phyloP scores from a whole-genome alignment of 2,329 filamentous ascomycete genomes.

The Fusarium sacchari region DNA sequence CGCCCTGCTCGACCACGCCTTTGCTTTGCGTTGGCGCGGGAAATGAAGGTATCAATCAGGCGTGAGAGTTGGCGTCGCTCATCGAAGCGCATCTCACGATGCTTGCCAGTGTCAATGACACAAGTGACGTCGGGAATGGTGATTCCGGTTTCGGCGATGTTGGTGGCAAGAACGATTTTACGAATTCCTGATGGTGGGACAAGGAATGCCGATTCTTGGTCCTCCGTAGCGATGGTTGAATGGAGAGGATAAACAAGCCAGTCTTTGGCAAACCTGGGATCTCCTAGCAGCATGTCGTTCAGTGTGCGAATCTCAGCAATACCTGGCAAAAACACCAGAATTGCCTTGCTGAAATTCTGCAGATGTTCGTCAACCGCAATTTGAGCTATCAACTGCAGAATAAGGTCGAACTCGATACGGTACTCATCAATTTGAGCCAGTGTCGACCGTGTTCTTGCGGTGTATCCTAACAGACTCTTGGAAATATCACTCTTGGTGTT shows the following conservation, averaged over 20 bases:
- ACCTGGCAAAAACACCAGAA: slow-evolving; percentile 94
- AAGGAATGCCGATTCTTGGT: slow-evolving; percentile 92
- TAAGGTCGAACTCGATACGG: slow-evolving; percentile 87
- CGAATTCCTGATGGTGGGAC: slow-evolving; percentile 82
- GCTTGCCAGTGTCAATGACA: slow-evolving; percentile 95
- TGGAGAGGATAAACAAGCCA: slow-evolving; percentile 94
- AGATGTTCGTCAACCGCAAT: slow-evolving; percentile 77
- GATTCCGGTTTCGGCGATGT: slow-evolving; percentile 98
- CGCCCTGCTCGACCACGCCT: slow-evolving; percentile 91
- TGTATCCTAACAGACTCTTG: slow-evolving; percentile 77
- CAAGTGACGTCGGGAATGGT: slow-evolving; percentile 98
- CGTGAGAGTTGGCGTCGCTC: slow-evolving; percentile 91
- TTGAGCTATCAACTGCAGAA: slow-evolving; percentile 80
- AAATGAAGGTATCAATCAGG: slow-evolving; percentile 94
- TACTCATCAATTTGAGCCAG: slow-evolving; percentile 88
- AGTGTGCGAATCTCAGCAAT: slow-evolving; percentile 91
- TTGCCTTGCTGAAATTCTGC: slow-evolving; percentile 81
- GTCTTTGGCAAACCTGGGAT: slow-evolving; percentile 76
- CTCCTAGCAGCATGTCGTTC: slow-evolving; percentile 84
- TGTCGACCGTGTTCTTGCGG: slow-evolving; percentile 76
- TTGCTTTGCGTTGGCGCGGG: slow-evolving; percentile 94
- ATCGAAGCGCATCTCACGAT: slow-evolving; percentile 97
- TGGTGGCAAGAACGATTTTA: slow-evolving; percentile 96
- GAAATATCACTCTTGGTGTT: slow-evolving; percentile 66
- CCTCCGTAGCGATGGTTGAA: slow-evolving; percentile 93